Evolutionary conservation across 2,329 filamentous ascomycete species (phyloP).

Genomic region (Pseudocercospora crystallina): DNA sequence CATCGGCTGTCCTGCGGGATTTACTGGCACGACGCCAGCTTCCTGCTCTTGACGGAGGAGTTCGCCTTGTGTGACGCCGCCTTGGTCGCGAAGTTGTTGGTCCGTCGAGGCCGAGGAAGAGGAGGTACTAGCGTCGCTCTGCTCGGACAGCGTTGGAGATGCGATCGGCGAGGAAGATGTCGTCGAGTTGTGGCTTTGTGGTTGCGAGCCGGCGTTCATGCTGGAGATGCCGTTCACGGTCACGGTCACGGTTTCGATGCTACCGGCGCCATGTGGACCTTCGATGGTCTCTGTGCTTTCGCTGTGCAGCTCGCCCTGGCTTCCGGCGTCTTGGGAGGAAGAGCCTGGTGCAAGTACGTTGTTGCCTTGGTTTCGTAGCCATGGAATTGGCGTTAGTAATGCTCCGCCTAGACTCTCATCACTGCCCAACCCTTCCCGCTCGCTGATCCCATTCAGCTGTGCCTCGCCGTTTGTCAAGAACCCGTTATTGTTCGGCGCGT

Average conservation of each 20-base stretch:
- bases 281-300: slow-evolving; percentile 79
- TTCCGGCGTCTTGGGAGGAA: slow-evolving; percentile 27
- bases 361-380: slow-evolving; percentile 55
- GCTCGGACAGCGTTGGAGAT: slow-evolving; percentile 32
- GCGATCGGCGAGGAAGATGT: slow-evolving; percentile 28
- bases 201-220: slow-evolving; percentile 15
- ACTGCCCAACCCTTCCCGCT: slow-evolving; percentile 61
- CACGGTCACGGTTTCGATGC: slow-evolving; percentile 78
- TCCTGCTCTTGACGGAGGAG: slow-evolving; percentile 83
- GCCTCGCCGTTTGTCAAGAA: slow-evolving; percentile 53
- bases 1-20: slow-evolving; percentile 18
- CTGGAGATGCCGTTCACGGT: slow-evolving; percentile 63
- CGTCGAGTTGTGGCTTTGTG: slow-evolving; percentile 11
- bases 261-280: slow-evolving; percentile 74
- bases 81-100: slow-evolving; percentile 39
- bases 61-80: slow-evolving; percentile 77
- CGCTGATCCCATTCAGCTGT: slow-evolving; percentile 62
- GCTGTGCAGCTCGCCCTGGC: slow-evolving; percentile 59
- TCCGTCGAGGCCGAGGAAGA: slow-evolving; percentile 35
- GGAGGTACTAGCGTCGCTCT: slow-evolving; percentile 37
- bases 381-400: slow-evolving; percentile 88
- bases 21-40: slow-evolving; percentile 68
- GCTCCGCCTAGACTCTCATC: slow-evolving; percentile 90
- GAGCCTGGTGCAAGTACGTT: slow-evolving; percentile 14
- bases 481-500: slow-evolving; percentile 44